These are phyloP conservation scores for Chaetoceros muelleri DNA, from an alignment of 108 stramenopile species.

Conservation along the genomic window DNA sequence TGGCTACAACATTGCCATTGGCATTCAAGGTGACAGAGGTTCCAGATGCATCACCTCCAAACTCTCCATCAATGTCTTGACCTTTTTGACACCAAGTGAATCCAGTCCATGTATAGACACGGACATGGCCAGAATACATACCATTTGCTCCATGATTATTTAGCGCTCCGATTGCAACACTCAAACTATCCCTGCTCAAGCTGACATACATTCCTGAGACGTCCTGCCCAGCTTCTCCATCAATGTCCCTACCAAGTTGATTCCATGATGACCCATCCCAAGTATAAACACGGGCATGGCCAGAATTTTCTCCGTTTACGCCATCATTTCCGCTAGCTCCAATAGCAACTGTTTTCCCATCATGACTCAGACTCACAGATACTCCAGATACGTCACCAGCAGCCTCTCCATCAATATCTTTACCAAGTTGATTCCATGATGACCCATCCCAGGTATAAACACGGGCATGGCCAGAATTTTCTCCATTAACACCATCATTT, in stretches of 20 bases:
- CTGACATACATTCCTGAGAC: not conserved
- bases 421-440: constrained; percentile 6
- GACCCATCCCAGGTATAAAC: not conserved
- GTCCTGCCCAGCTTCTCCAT: not conserved
- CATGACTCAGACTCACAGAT: constrained; percentile 2
- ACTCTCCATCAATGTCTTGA: not conserved
- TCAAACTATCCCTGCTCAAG: not conserved
- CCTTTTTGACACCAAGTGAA: constrained; percentile 4
- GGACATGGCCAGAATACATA: not conserved
- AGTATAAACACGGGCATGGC: not conserved
- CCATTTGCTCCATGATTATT: not conserved
- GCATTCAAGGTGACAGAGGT: not conserved
- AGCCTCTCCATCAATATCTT: constrained; percentile 4
- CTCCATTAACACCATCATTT: not conserved
- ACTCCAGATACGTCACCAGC: not conserved
- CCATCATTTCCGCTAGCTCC: not conserved
- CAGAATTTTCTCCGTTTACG: not conserved
- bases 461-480: not conserved
- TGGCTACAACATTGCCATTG: constrained; percentile 1
- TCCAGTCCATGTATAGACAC: not conserved
- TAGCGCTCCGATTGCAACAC: not conserved
- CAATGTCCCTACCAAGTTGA: not conserved
- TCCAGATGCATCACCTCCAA: not conserved
- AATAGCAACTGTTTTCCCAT: constrained; percentile 4
- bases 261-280: not conserved